Percentiles rank a stretch among this genome's conserved stretches.
phyloP scores from a whole-genome alignment of 768 basidiomycete species.

The Russula virescens region DNA sequence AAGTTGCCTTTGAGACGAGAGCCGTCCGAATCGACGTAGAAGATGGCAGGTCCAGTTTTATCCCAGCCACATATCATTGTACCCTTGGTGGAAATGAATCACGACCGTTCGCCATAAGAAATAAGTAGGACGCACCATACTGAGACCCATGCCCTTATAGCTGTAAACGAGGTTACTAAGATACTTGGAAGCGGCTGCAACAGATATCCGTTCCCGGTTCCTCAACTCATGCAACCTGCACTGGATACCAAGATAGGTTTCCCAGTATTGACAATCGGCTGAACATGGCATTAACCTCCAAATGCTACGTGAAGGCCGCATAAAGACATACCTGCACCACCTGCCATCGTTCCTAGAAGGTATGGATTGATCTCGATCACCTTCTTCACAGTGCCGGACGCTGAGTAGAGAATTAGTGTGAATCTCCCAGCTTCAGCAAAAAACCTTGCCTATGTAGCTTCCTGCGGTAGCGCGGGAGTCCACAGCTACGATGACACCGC shows the following conservation, averaged over 20 bases:
- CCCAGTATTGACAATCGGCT: slow-evolving; percentile 98
- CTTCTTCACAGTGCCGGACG: slow-evolving; percentile 97
- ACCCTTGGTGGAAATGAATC: slow-evolving; percentile 47
- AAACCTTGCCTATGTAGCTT: slow-evolving; percentile 83
- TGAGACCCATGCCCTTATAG: slow-evolving; percentile 98
- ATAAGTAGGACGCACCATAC: slow-evolving; percentile 65
- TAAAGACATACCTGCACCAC: slow-evolving; percentile 76
- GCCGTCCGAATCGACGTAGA: slow-evolving; percentile 98
- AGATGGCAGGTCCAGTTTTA: slow-evolving; percentile 93
- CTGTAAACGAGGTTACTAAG: slow-evolving; percentile 94
- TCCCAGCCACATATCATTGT: slow-evolving; percentile 99
- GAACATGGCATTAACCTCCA: slow-evolving; percentile 3
- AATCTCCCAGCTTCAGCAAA: neutral
- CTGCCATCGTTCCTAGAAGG: slow-evolving; percentile 98
- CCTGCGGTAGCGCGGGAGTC: slow-evolving; percentile 97
- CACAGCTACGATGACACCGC: slow-evolving; percentile 99
- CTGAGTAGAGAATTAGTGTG: slow-evolving; percentile 36
- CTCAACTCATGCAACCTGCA: slow-evolving; percentile 95
- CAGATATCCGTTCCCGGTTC: slow-evolving; percentile 94
- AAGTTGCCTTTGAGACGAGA: slow-evolving; percentile 91
- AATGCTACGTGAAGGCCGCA: neutral
- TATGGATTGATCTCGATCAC: slow-evolving; percentile 99
- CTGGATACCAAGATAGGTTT: slow-evolving; percentile 97
- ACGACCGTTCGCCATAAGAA: neutral
- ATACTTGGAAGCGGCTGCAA: slow-evolving; percentile 98